Evolutionary conservation across 2,329 filamentous ascomycete genomes (phyloP), one percentile per base, ranked within the genome.

Genomic region (Thelonectria olida): DNA sequence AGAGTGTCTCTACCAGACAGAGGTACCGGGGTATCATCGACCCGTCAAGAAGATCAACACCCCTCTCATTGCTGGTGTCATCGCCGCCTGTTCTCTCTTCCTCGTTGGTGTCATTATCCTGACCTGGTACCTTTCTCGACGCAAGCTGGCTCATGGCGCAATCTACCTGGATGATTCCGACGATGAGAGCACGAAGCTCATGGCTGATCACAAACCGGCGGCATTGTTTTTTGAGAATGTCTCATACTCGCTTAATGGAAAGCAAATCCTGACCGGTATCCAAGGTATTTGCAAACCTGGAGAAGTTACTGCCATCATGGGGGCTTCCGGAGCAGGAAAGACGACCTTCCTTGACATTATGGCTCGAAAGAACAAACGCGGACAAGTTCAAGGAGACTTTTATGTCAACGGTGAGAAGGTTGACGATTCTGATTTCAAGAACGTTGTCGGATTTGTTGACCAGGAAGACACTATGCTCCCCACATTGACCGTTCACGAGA

Each of bases 231-330:
- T 97, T 70, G 89, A 96, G 59, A 90, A 96, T 61, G 91, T 99
- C 3, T 88, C 89, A 0, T 99, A 99, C 74, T 84, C 85, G 20
- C 84, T 99, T 36, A 97, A 96, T 66, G 93, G 93, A 38, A 97
- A 92, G 78, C 85, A 91, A 53, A 97, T 99, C 47, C 82, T 99
- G 3, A 85, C 85, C 15, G 88, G 86, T 13, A 90, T 99, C 31
- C 89, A 90, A 66, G 96, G 96, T 47, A 89, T 93, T 41, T 94
- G 95, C n/a, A 91, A 91, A 68, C 93, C 95, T 2, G 96, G 96
- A n/a, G 93, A 99, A 75, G 88, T 98, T 7, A 92, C 95, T 67
- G 96, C 96, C 8, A 97, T 99, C 71, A 99, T 99, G 95, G 96
- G 96, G 58, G 95, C 96, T 7, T 99, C 96, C 1, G 96, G 96